These are phyloP conservation scores for Gaultheria prostrata DNA, from an alignment of 148 eudicot genomes.

Conservation along the genomic window DNA sequence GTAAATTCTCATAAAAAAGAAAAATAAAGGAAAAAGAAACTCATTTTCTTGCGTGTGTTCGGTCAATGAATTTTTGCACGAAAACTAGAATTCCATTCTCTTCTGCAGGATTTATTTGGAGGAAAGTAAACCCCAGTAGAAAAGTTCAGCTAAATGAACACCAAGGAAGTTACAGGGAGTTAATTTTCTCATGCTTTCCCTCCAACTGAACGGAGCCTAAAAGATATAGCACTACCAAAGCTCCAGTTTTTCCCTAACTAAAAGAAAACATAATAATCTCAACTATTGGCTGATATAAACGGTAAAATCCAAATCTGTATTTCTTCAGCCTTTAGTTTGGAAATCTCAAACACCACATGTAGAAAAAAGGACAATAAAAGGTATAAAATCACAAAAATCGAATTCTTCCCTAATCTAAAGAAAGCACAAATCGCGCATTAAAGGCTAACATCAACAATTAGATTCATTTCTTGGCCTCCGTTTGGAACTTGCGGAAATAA, in stretches of 20 bases:
- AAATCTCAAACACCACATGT: not conserved
- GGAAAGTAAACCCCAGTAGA: too few species aligned
- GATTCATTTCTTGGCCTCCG: slow-evolving; percentile 19
- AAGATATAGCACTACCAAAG: not conserved
- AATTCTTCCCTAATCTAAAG: not conserved
- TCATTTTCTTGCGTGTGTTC: too few species aligned
- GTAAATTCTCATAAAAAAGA: too few species aligned
- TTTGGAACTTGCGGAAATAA: too few species aligned
- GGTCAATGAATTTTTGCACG: too few species aligned
- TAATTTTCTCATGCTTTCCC: too few species aligned
- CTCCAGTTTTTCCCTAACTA: not conserved
- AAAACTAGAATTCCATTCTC: too few species aligned
- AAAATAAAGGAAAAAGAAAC: too few species aligned
- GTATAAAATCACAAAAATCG: not conserved
- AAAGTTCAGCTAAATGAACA: too few species aligned
- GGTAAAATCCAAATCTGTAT: not conserved
- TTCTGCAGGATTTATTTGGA: too few species aligned
- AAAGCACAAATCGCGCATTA: not conserved
- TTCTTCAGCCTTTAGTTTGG: not conserved
- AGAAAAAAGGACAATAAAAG: not conserved
- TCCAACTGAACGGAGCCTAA: not conserved
- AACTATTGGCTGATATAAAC: not conserved
- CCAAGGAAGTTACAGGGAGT: too few species aligned
- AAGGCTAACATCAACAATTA: not conserved
- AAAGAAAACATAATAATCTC: not conserved